Base-by-base conservation (phyloP, 2,329 filamentous ascomycete genomes). In the Ilyonectria mors-panacis region DNA sequence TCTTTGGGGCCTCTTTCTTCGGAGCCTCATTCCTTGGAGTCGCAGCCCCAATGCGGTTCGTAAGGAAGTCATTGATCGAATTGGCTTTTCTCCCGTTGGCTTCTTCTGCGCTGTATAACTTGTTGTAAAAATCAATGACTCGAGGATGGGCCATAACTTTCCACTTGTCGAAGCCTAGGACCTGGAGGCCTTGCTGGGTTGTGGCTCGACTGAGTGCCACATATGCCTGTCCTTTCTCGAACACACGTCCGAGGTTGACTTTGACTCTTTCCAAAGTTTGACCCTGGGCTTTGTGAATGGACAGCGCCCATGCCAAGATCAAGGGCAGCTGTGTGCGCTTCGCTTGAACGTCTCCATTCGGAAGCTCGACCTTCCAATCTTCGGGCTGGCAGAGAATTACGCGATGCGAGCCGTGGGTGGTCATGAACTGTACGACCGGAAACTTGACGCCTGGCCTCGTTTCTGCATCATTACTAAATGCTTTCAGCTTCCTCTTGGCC, bases 171-270 rank as follows among this genome's bases (percentile, higher is more conserved):
- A 99, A 99, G 39, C 94, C 88, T 55, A 95, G 81, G 13, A 99
- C 95, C 77, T 97, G 94, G 21, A 99, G 83, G 1, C 96, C 96
- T 19, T 90, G 87, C 83, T 98, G 94, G 65, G 88, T 93, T 1
- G 94, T 97, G 15, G 96, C 96, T 81, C 96, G 93, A 84, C 94
- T 97, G 15, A 99, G 89, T 58, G 96, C 96, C 58, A 99, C 96
- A 77, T 99, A 99, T 6, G 96, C 96, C 80, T 99, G 96, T 0
- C 96, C 96, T 80, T 97, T 98, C 79, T 99, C 96, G 75, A 99
- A 99, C 1, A 97, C 93, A 68, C 90, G 92, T 33, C 94, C 93
- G 1, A 99, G 86, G 78, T 99, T 94, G 28, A 99, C 96, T 77
- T 97, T 97, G 66, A 99, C 96, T 57, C 95, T 88, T 77, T 97